phyloP scores from a whole-genome alignment of 2,329 filamentous ascomycete genomes.

The Trichoderma citrinoviride region DNA sequence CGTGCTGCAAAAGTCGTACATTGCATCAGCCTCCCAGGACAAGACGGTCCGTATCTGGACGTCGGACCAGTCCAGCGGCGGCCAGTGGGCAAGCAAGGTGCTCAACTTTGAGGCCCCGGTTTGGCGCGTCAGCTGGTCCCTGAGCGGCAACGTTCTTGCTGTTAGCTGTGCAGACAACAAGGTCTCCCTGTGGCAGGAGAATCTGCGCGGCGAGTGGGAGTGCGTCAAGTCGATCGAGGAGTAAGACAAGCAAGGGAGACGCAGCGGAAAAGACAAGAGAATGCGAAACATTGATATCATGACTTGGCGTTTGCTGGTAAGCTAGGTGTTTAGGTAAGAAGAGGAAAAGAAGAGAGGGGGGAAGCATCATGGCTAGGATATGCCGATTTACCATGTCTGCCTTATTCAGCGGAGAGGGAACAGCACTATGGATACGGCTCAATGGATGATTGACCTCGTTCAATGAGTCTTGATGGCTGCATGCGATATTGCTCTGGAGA shows the following conservation, averaged over 20 bases:
- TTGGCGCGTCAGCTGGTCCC: conserved; percentile 97
- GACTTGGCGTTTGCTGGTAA: conserved; percentile 15
- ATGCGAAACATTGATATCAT: conserved; percentile 1
- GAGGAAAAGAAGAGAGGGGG: neutral
- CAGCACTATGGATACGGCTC: neutral
- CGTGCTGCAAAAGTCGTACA: conserved; percentile 92
- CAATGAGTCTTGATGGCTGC: neutral
- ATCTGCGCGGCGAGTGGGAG: conserved; percentile 94
- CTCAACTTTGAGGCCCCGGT: conserved; percentile 85
- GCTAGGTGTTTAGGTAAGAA: conserved; percentile 39
- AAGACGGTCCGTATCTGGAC: conserved; percentile 99
- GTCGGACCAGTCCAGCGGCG: conserved; percentile 58
- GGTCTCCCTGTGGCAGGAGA: conserved; percentile 98
- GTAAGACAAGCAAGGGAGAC: conserved; percentile 41
- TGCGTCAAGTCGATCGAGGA: conserved; percentile 95
- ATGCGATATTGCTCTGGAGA: neutral
- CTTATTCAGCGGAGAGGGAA: neutral
- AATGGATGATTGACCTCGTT: neutral
- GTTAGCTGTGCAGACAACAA: conserved; percentile 95
- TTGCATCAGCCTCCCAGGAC: conserved; percentile 92
- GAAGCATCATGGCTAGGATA: conserved; percentile 2
- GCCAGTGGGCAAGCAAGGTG: conserved; percentile 80
- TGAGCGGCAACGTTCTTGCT: conserved; percentile 93
- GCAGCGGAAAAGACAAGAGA: neutral
- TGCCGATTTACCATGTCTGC: neutral